These are phyloP conservation scores for Trichoderma polysporum DNA, from an alignment of 2,329 filamentous ascomycete genomes.

Conservation along the genomic window DNA sequence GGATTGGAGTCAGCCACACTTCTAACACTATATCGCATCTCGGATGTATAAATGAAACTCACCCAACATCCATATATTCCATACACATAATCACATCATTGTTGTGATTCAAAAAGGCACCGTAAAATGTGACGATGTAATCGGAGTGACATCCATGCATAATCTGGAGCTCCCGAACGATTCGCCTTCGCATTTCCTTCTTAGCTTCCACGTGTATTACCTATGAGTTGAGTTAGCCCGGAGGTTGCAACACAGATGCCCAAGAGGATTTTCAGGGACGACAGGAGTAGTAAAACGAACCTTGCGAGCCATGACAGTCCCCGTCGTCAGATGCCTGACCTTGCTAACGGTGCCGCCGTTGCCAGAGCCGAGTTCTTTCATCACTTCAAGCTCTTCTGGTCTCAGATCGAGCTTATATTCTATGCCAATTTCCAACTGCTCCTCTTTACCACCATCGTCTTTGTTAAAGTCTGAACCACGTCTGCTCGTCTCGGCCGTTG, in stretches of 20 bases:
- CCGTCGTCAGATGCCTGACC: constrained; percentile 90
- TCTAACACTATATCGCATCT: background rate
- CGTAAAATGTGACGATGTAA: constrained; percentile 97
- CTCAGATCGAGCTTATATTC: constrained; percentile 93
- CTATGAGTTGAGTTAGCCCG: constrained; percentile 45
- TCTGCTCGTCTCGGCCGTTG: constrained; percentile 71
- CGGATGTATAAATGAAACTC: constrained; percentile 40
- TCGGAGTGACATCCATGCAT: constrained; percentile 98
- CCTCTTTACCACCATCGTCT: constrained; percentile 53
- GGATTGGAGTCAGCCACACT: background rate
- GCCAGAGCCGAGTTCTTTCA: constrained; percentile 92
- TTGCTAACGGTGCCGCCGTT: constrained; percentile 99
- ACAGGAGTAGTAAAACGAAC: constrained; percentile 46
- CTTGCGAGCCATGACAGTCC: constrained; percentile 97
- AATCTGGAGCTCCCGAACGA: constrained; percentile 94
- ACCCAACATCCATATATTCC: constrained; percentile 99
- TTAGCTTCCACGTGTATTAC: constrained; percentile 98
- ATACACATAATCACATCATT: constrained; percentile 99
- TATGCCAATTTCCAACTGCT: constrained; percentile 86
- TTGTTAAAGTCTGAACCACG: constrained; percentile 61
- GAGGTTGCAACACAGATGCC: background rate
- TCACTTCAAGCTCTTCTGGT: constrained; percentile 85
- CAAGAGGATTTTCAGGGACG: constrained; percentile 16
- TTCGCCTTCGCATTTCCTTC: constrained; percentile 93
- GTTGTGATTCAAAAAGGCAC: constrained; percentile 92